Percentiles rank a stretch among this genome's conserved stretches.
Conservation (phyloP, 768 basidiomycete species). For the Leucosporidium scottii region DNA sequence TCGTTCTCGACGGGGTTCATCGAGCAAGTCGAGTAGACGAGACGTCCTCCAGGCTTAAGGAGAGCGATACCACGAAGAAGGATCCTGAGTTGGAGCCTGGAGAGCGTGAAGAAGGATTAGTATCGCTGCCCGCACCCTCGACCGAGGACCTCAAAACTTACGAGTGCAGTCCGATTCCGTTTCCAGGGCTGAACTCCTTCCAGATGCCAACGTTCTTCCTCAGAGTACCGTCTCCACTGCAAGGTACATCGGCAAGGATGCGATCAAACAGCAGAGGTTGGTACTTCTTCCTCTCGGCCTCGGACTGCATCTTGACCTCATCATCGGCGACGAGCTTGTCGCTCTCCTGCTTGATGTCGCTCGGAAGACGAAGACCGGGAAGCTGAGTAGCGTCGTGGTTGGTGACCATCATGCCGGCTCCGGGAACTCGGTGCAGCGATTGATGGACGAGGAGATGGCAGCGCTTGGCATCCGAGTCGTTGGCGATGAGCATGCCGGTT, state of each 20-base stretch:
- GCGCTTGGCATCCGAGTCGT: conserved; percentile 89
- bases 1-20: conserved; percentile 97
- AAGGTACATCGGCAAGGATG: conserved; percentile 94
- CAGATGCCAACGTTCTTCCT: conserved; percentile 93
- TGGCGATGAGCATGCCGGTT: conserved; percentile 81
- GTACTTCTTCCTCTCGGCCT: conserved; percentile 41
- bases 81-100: conserved; percentile 84
- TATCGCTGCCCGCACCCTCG: neutral
- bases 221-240: conserved; percentile 92
- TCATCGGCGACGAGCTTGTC: neutral
- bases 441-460: conserved; percentile 97
- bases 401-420: conserved; percentile 86
- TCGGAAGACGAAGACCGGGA: conserved; percentile 44
- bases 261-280: conserved; percentile 73
- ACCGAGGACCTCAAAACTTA: conserved; percentile 42
- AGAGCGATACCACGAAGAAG: conserved; percentile 86
- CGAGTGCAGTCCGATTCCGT: conserved; percentile 87
- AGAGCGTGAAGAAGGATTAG: too few species aligned
- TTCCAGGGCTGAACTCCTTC: conserved; percentile 80
- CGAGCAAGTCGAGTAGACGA: conserved; percentile 97
- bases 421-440: conserved; percentile 75
- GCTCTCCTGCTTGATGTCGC: conserved; percentile 19
- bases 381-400: conserved; percentile 90
- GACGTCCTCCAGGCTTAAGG: conserved; percentile 73
- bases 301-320: neutral